phyloP scores from a whole-genome alignment of 257 asterid species.

The Lantana camara region DNA sequence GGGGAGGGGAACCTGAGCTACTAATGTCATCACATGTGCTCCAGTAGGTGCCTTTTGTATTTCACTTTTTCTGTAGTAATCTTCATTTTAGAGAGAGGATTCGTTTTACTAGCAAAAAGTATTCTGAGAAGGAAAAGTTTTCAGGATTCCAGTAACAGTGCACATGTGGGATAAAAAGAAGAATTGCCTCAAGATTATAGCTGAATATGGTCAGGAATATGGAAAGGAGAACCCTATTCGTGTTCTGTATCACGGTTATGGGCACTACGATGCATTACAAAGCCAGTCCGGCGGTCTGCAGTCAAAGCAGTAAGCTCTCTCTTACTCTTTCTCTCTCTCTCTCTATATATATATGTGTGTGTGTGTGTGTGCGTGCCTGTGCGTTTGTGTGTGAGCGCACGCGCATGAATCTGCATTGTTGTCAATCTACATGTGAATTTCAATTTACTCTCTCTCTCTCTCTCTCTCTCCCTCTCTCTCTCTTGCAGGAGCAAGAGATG shows the following conservation, averaged over 20 bases:
- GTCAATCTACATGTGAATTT: too few species aligned
- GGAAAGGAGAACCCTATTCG: constrained; percentile 63
- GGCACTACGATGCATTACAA: constrained; percentile 66
- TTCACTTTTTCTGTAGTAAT: not conserved
- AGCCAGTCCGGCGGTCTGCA: constrained; percentile 35
- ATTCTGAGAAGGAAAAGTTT: constrained; percentile 8
- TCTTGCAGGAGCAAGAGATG: constrained; percentile 39
- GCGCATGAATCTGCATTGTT: too few species aligned
- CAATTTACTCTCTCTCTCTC: too few species aligned
- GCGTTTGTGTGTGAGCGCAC: not conserved
- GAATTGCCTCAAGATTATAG: constrained; percentile 51
- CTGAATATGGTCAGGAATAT: constrained; percentile 73
- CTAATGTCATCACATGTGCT: constrained; percentile 75
- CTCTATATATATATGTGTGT: not conserved
- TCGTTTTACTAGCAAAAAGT: not conserved
- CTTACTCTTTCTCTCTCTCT: not conserved
- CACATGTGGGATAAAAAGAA: constrained; percentile 66
- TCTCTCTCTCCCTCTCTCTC: not conserved
- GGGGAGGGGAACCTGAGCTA: constrained; percentile 89
- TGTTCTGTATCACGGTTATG: constrained; percentile 72
- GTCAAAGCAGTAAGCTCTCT: constrained; percentile 39
- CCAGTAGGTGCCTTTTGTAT: constrained; percentile 38
- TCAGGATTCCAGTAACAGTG: constrained; percentile 67
- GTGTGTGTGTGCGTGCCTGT: not conserved
- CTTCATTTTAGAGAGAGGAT: not conserved